These are phyloP conservation scores for Exophiala oligosperma DNA, from an alignment of 2,329 filamentous ascomycete genomes.

Conservation along the genomic window DNA sequence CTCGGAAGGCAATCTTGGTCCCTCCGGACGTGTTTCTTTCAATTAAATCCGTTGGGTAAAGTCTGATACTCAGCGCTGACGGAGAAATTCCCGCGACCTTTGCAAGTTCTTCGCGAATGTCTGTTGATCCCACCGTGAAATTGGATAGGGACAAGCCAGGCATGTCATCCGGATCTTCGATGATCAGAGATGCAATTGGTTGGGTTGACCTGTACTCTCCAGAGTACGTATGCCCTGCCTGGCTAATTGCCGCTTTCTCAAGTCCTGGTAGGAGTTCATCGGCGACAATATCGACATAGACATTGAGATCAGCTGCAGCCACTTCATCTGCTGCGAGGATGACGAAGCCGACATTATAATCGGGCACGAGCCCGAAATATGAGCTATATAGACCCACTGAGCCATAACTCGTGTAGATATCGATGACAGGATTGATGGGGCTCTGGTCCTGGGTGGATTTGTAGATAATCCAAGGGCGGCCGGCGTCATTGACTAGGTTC, in stretches of 20 bases:
- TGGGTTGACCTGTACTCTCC: constrained; percentile 31
- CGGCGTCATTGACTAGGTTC: constrained; percentile 35
- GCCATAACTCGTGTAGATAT: constrained; percentile 38
- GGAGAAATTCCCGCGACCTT: constrained; percentile 8
- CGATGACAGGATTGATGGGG: constrained; percentile 30
- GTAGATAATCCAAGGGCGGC: constrained; percentile 47
- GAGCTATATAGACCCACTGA: constrained; percentile 36
- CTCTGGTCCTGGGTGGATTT: constrained; percentile 6
- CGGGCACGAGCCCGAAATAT: constrained; percentile 37
- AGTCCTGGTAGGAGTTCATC: constrained; percentile 31
- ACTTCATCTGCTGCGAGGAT: constrained; percentile 33
- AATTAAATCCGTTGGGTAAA: constrained; percentile 12
- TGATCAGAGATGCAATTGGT: constrained; percentile 21
- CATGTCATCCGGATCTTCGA: constrained; percentile 23
- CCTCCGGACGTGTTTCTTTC: constrained; percentile 5
- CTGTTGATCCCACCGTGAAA: constrained; percentile 16
- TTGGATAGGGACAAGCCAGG: constrained; percentile 15
- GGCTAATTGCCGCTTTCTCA: constrained; percentile 30
- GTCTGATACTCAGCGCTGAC: constrained; percentile 23
- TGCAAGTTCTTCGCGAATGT: constrained; percentile 18
- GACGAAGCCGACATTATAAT: constrained; percentile 37
- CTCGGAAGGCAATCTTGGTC: constrained; percentile 21
- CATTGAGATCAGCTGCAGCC: constrained; percentile 24
- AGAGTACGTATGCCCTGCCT: constrained; percentile 30
- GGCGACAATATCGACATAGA: constrained; percentile 34